Evolutionary conservation across 2,329 filamentous ascomycete species (phyloP).

Genomic region (Colletotrichum gloeosporioides): DNA sequence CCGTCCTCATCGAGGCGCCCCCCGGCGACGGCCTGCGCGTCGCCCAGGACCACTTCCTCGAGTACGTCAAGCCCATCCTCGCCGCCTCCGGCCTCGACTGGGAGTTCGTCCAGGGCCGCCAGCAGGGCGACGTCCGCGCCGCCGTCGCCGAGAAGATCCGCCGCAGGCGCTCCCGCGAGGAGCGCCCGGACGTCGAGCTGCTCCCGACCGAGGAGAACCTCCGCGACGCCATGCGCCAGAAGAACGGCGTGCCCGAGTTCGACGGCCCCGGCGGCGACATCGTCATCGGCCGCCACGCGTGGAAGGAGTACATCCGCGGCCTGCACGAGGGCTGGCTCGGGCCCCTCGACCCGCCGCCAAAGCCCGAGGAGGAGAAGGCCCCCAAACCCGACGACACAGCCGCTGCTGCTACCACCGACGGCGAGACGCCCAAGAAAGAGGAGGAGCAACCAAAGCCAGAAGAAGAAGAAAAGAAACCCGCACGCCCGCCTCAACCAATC

Average conservation of each 20-base stretch:
- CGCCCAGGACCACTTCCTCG: conserved; percentile 94
- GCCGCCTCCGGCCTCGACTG: conserved; percentile 92
- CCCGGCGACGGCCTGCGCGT: conserved; percentile 83
- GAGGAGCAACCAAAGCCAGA: conserved; percentile 40
- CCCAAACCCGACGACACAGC: conserved; percentile 25
- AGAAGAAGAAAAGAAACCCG: conserved; percentile 59
- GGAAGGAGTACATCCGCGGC: conserved; percentile 96
- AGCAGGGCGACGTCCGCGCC: conserved; percentile 90
- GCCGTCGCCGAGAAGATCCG: conserved; percentile 87
- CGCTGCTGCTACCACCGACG: conserved; percentile 26
- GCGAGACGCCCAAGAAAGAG: conserved; percentile 25
- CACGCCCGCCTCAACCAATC: conserved; percentile 65
- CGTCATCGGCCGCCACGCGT: conserved; percentile 87
- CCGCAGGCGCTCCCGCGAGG: conserved; percentile 67
- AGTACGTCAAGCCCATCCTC: conserved; percentile 93
- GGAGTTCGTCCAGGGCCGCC: conserved; percentile 91
- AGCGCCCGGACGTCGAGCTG: conserved; percentile 52
- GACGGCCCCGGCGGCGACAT: conserved; percentile 82
- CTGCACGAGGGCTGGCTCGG: conserved; percentile 97
- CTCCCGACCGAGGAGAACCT: conserved; percentile 62
- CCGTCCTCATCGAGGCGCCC: conserved; percentile 84
- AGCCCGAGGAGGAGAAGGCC: conserved; percentile 30
- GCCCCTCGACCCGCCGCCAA: conserved; percentile 70
- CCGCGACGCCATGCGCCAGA: conserved; percentile 67
- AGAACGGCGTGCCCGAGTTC: conserved; percentile 73